Evolutionary conservation across 2,329 filamentous ascomycete genomes (phyloP).

Genomic region (Lomentospora prolificans): DNA sequence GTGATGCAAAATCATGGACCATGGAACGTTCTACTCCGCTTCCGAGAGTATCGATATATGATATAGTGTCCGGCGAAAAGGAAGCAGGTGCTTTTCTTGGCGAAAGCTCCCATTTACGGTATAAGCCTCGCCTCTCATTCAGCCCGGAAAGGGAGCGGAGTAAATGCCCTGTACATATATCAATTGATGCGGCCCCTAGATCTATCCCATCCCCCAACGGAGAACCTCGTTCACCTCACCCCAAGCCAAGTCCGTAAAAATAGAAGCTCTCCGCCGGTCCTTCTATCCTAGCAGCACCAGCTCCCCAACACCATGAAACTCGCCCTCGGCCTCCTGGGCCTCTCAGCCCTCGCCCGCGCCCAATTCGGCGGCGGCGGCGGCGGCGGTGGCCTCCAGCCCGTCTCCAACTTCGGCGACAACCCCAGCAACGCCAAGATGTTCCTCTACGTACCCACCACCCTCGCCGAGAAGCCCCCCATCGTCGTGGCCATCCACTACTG

Average conservation of each 20-base stretch:
- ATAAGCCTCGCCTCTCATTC: too few species aligned
- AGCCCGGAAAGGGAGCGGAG: too few species aligned
- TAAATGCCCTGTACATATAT: not conserved
- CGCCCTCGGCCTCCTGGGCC: conserved; percentile 1
- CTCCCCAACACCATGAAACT: conserved; percentile 8
- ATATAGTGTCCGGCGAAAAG: not conserved
- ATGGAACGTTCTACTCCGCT: not conserved
- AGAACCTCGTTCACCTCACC: not conserved
- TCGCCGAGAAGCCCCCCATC: conserved; percentile 31
- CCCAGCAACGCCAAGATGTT: conserved; percentile 16
- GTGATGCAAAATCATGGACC: too few species aligned
- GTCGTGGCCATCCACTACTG: conserved; percentile 47
- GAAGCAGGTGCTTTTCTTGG: not conserved
- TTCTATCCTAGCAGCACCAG: not conserved
- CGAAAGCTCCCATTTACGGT: too few species aligned
- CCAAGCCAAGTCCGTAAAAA: not conserved
- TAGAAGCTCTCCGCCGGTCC: not conserved
- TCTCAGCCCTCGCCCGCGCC: conserved; percentile 3
- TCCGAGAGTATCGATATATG: not conserved
- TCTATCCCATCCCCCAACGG: not conserved
- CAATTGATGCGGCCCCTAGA: not conserved
- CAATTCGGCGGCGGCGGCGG: conserved; percentile 11
- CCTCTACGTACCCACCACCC: conserved; percentile 22
- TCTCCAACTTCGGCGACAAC: conserved; percentile 29
- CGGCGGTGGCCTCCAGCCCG: conserved; percentile 23